phyloP scores from a whole-genome alignment of 2,329 filamentous ascomycete species.

The Cryphonectria carpinicola region DNA sequence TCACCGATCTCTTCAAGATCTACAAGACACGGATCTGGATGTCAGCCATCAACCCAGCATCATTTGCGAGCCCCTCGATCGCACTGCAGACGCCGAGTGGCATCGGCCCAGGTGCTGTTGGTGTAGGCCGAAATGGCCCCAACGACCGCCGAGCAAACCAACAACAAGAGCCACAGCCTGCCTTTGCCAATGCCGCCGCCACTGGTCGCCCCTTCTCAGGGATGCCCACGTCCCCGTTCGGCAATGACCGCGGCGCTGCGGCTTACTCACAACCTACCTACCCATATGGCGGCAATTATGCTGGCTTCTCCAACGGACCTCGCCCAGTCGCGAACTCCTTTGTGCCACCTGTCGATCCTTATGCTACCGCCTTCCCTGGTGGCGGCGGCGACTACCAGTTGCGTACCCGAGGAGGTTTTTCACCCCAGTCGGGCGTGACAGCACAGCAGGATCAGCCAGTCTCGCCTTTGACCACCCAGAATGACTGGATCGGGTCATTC shows the following conservation, averaged over 20 bases:
- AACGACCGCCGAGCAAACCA: slow-evolving; percentile 53
- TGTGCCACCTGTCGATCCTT: slow-evolving; percentile 48
- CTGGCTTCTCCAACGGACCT: slow-evolving; percentile 47
- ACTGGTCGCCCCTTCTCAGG: slow-evolving; percentile 48
- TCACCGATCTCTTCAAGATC: slow-evolving; percentile 97
- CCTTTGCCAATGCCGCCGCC: slow-evolving; percentile 44
- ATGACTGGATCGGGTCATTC: slow-evolving; percentile 67
- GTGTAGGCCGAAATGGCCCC: slow-evolving; percentile 53
- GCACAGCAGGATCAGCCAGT: slow-evolving; percentile 44
- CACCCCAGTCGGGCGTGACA: slow-evolving; percentile 43
- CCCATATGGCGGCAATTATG: slow-evolving; percentile 47
- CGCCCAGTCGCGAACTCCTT: slow-evolving; percentile 44
- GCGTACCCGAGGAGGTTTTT: slow-evolving; percentile 47
- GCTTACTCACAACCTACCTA: slow-evolving; percentile 45
- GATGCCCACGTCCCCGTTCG: slow-evolving; percentile 47
- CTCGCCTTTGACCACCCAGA: slow-evolving; percentile 48
- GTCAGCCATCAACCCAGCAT: slow-evolving; percentile 97
- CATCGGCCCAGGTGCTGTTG: slow-evolving; percentile 68
- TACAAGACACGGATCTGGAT: slow-evolving; percentile 99
- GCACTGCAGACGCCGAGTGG: slow-evolving; percentile 72
- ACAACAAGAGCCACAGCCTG: slow-evolving; percentile 45
- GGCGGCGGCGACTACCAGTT: slow-evolving; percentile 48
- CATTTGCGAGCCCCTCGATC: slow-evolving; percentile 79
- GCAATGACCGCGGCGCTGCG: slow-evolving; percentile 46
- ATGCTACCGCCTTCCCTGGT: slow-evolving; percentile 43